Percentiles rank a stretch among this genome's conserved stretches.
Evolutionary conservation across 2,329 filamentous ascomycete species (phyloP).

Genomic region (Diplocarpon mali): DNA sequence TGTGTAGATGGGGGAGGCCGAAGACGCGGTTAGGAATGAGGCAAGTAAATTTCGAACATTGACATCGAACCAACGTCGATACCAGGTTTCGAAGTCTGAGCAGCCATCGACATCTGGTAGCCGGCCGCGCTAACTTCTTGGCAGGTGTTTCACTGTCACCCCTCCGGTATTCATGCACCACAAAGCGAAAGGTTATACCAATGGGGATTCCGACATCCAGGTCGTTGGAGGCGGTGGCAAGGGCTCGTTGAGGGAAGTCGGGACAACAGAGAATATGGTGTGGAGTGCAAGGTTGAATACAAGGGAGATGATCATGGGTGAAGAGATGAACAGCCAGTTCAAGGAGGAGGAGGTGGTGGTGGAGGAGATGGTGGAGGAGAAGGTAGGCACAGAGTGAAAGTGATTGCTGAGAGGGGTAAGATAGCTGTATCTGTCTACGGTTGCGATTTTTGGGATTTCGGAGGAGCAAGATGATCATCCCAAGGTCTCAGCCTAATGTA

Average conservation of each 20-base stretch:
- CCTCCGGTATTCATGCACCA: conserved; percentile 30
- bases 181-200: conserved; percentile 22
- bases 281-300: conserved; percentile 24
- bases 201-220: conserved; percentile 28
- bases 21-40: conserved; percentile 24
- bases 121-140: not conserved
- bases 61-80: not conserved
- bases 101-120: not conserved
- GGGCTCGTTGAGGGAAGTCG: conserved; percentile 11
- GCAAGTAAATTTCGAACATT: not conserved
- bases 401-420: too few relatives aligned
- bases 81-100: not conserved
- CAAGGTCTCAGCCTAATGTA: too few relatives aligned
- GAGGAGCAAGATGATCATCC: not conserved
- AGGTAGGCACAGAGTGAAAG: too few relatives aligned
- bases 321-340: conserved; percentile 1
- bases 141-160: conserved; percentile 26
- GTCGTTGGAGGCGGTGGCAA: conserved; percentile 7
- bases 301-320: not conserved
- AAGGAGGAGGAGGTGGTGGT: not conserved
- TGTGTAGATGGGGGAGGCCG: conserved; percentile 20
- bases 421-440: too few relatives aligned
- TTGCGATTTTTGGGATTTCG: too few relatives aligned
- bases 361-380: too few relatives aligned
- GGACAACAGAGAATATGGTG: conserved; percentile 27